These are phyloP conservation scores for Xylaria palmicola DNA, from an alignment of 495 filamentous ascomycete genomes.

Conservation along the genomic window DNA sequence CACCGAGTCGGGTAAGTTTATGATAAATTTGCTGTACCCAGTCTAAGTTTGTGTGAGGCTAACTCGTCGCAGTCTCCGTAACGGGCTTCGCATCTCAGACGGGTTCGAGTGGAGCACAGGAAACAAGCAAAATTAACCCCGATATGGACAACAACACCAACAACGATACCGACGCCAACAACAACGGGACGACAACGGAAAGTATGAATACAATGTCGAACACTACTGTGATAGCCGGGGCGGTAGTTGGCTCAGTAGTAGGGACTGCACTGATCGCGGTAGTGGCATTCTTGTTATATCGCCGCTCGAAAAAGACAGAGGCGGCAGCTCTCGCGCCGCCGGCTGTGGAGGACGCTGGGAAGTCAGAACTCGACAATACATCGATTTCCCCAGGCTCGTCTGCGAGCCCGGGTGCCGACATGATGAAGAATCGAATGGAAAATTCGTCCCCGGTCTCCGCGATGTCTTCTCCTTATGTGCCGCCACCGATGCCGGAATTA, in stretches of 20 bases:
- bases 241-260: conserved; percentile 37
- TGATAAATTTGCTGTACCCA: too few relatives aligned
- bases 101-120: conserved; percentile 15
- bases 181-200: background rate
- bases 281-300: conserved; percentile 36
- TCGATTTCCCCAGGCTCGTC: conserved; percentile 20
- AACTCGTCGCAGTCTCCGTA: conserved; percentile 13
- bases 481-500: conserved; percentile 29
- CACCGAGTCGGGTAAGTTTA: conserved; percentile 33
- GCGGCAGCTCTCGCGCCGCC: background rate
- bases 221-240: conserved; percentile 34
- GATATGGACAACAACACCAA: background rate
- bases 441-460: conserved; percentile 44
- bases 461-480: conserved; percentile 28
- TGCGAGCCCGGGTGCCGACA: conserved; percentile 31
- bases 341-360: conserved; percentile 22
- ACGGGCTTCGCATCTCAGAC: conserved; percentile 21
- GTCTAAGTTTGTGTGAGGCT: background rate
- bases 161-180: background rate
- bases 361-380: conserved; percentile 36
- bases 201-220: conserved; percentile 15
- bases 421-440: conserved; percentile 26
- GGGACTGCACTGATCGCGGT: conserved; percentile 33
- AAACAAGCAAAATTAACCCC: conserved; percentile 14
- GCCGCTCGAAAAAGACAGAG: conserved; percentile 14